Percentiles rank a stretch among this genome's conserved stretches.
phyloP scores from a whole-genome alignment of 192 early-diverging fungal species.

The Phlyctochytrium planicorne region DNA sequence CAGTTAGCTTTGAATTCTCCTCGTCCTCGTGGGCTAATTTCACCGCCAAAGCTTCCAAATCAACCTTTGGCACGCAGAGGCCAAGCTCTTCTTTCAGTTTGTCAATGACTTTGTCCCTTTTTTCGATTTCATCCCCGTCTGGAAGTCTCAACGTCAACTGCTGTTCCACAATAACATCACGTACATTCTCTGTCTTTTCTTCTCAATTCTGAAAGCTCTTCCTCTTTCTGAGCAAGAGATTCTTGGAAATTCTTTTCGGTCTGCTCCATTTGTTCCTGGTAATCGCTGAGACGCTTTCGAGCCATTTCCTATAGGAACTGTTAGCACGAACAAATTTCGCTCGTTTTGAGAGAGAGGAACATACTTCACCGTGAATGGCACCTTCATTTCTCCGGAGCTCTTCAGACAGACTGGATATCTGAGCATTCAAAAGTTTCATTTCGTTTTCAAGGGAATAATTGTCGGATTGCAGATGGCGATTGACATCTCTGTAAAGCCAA shows the following conservation, averaged over 20 bases:
- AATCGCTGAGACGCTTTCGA: conserved; percentile 27
- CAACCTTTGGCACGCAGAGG: not conserved
- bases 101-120: not conserved
- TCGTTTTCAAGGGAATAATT: conserved; percentile 28
- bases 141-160: not conserved
- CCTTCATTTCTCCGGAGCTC: conserved; percentile 31
- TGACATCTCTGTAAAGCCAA: not conserved
- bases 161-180: too few relatives aligned
- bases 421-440: conserved; percentile 14
- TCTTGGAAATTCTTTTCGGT: conserved; percentile 29
- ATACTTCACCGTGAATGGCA: conserved; percentile 20
- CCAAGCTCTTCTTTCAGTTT: not conserved
- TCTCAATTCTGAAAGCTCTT: conserved; percentile 10
- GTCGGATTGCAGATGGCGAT: conserved; percentile 1
- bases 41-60: not conserved
- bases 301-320: too few relatives aligned
- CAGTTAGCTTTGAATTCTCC: not conserved
- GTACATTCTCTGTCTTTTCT: not conserved
- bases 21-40: not conserved
- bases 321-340: too few relatives aligned
- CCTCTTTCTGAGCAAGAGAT: conserved; percentile 35
- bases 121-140: not conserved
- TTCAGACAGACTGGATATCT: conserved; percentile 27
- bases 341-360: too few relatives aligned
- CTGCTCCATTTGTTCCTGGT: conserved; percentile 31